Conservation (phyloP, 768 basidiomycete genomes). For the Rubroboletus satanas region DNA sequence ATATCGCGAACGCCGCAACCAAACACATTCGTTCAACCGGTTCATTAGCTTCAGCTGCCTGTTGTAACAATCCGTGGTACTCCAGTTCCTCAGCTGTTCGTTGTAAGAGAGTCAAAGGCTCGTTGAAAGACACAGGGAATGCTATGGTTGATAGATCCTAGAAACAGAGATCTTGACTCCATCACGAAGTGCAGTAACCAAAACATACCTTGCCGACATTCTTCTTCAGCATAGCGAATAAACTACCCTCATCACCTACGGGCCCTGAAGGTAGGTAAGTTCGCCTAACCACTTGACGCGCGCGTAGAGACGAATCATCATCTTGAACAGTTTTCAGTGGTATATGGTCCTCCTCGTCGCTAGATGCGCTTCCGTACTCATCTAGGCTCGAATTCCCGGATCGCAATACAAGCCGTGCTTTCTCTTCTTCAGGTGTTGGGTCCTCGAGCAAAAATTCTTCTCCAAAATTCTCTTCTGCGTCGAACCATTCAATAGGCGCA, state of each 20-base stretch:
- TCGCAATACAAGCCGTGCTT: conserved; percentile 37
- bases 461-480: conserved; percentile 52
- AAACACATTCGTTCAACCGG: conserved; percentile 67
- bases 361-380: conserved; percentile 41
- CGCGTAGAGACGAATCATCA: conserved; percentile 4
- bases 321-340: not conserved
- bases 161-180: not conserved
- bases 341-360: conserved; percentile 41
- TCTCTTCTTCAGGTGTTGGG: conserved; percentile 37
- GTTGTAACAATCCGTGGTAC: conserved; percentile 64
- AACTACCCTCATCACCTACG: conserved; percentile 72
- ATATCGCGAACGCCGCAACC: conserved; percentile 82
- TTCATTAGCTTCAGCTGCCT: conserved; percentile 56
- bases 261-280: conserved; percentile 57
- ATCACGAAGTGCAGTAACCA: not conserved
- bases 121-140: conserved; percentile 88
- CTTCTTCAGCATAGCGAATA: conserved; percentile 81
- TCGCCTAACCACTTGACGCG: conserved; percentile 42
- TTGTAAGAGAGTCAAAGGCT: conserved; percentile 80
- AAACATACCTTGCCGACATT: conserved; percentile 75
- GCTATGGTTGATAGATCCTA: conserved; percentile 80
- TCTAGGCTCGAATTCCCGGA: conserved; percentile 41
- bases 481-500: conserved; percentile 64
- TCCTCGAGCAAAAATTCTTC: conserved; percentile 62
- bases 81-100: conserved; percentile 81